Base-by-base conservation (phyloP, 352 stramenopile species). In the Pelagophyceae sp. region DNA sequence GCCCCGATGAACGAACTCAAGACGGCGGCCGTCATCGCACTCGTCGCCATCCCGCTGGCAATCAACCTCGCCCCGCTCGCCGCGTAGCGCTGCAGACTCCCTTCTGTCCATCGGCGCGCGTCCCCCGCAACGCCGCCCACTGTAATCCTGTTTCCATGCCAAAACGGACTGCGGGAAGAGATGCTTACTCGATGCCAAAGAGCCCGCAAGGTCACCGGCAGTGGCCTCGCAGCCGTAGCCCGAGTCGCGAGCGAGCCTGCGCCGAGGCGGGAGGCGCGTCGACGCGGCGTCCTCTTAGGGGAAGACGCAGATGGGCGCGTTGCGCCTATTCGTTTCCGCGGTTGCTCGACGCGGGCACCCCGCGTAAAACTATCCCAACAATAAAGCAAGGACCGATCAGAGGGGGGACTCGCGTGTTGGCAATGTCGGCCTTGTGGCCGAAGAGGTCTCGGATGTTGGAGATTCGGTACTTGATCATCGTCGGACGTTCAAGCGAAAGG, bases 381-480 rank as follows among this genome's bases (percentile, higher is more conserved):
- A n/a, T n/a, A n/a, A n/a, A n/a, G n/a, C n/a, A n/a, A n/a, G n/a
- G n/a, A n/a, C n/a, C n/a, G n/a, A n/a, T n/a, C n/a, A n/a, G n/a
- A n/a, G n/a, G n/a, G n/a, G n/a, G n/a, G n/a, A n/a, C n/a, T n/a
- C n/a, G n/a, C 15, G 94, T 98, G 82, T 96, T 90, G 71, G 95
- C 93, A 81, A 99, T 88, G 85, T 98, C 94, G 60, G 97, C 90
- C 90, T 99, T 99, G 88, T 99, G 96, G 80, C 96, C 96, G 83
- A 99, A 99, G 76, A 99, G 92, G 84, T 99, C 95, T 76, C 96
- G 90, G 84, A 99, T 99, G 87, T 99, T 99, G 82, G 93, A 97
- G 79, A 99, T 94, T 50, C 94, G 90, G 87, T 99, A 99, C 90
- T 99, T 99, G 88, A 99, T 99, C 96, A 99, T 99, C 38, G 96